Base-by-base conservation (phyloP, 306 rosid genomes). In the Trifolium fragiferum region DNA sequence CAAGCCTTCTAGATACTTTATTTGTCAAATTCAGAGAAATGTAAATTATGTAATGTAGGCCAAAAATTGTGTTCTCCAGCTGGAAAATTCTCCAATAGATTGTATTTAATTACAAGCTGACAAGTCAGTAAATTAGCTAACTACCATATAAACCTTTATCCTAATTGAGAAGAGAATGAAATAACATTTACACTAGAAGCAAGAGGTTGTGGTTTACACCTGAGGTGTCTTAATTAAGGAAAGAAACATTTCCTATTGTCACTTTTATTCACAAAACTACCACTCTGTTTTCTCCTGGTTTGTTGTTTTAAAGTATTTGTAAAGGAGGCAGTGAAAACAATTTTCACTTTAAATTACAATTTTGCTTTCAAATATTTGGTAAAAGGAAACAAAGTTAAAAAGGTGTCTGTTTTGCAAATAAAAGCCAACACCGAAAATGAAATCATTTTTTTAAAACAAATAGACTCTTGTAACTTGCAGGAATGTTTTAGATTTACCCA, bases 401-500 rank as follows among this genome's bases (percentile, higher is more conserved):
- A 27, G 12, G 7, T 15, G 21, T 7, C 66, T 27, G 16, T 30
- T 30, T 27, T 30, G 41, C 18, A 30, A 60, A 2, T 14, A 60
- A 60, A 30, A 27, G 63, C 63, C 1, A 11, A 21, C 25, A 57
- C 63, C 23, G 63, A 59, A 30, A 27, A 30, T 30, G 37, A 14
- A 60, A 27, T 27, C 19, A 15, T 30, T 27, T 60, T 30, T n/a
- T 14, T 11, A 30, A 60, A 60, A 38, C 19, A 32, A 60, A 21
- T 23, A 19, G 1, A 37, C 35, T 15, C 47, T 44, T 44, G 50
- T 13, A 44, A 44, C 16, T 44, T 44, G 23, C 61, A 38, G 32
- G 33, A 12, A 51, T 70, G 63, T 50, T 59, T 62, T 41, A 11
- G 10, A 20, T 70, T 66, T 68, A 67, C 20, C 41, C 25, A 20